Percentiles rank a stretch among this genome's conserved stretches.
These are phyloP conservation scores for Orobanche coerulescens DNA, from an alignment of 257 asterid species.

Conservation along the genomic window DNA sequence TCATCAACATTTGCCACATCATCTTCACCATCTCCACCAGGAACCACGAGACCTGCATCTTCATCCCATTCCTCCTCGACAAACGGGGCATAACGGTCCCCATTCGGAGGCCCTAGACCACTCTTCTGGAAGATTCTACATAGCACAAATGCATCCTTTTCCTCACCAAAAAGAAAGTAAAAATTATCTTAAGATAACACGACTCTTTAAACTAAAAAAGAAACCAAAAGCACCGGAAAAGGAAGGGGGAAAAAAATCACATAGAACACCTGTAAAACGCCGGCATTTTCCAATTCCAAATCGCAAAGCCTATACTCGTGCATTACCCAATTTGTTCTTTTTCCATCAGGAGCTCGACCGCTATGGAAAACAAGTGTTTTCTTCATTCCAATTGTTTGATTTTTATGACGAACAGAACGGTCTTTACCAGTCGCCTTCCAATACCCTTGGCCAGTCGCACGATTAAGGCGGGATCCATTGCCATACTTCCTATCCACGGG, in stretches of 20 bases:
- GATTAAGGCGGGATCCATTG: slow-evolving; percentile 82
- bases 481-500: slow-evolving; percentile 87
- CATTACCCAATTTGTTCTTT: slow-evolving; percentile 95
- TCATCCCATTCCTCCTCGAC: slow-evolving; percentile 93
- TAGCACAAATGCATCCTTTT: slow-evolving; percentile 85
- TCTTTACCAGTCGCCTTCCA: slow-evolving; percentile 98
- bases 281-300: slow-evolving; percentile 54
- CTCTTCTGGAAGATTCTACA: slow-evolving; percentile 91
- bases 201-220: background rate
- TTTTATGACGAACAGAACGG: slow-evolving; percentile 62
- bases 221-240: slow-evolving; percentile 3
- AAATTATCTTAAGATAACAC: slow-evolving; percentile 25
- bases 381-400: slow-evolving; percentile 68
- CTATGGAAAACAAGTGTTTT: slow-evolving; percentile 85
- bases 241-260: background rate
- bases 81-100: slow-evolving; percentile 88
- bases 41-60: slow-evolving; percentile 44
- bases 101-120: slow-evolving; percentile 89
- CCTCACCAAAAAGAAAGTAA: slow-evolving; percentile 27
- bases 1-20: slow-evolving; percentile 66
- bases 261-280: slow-evolving; percentile 59
- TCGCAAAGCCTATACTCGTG: slow-evolving; percentile 82
- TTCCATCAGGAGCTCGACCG: slow-evolving; percentile 92
- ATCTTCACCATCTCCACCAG: slow-evolving; percentile 67
- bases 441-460: slow-evolving; percentile 87